These are phyloP conservation scores for Albifimbria verrucaria DNA, from an alignment of 2,329 filamentous ascomycete species.

Conservation along the genomic window DNA sequence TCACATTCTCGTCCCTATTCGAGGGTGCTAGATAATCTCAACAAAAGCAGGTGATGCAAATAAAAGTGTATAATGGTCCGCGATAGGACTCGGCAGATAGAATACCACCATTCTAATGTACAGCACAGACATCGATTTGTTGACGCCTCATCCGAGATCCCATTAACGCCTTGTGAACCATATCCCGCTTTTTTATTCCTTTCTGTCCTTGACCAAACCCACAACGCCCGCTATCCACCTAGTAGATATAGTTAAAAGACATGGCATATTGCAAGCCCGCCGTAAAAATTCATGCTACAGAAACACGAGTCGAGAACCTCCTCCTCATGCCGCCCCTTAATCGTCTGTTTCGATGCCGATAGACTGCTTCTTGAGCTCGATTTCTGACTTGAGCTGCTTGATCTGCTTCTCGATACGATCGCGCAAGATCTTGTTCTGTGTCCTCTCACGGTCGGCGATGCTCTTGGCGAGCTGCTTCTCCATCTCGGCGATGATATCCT, in stretches of 20 bases:
- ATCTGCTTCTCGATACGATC: conserved; percentile 49
- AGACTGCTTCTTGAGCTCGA: conserved; percentile 42
- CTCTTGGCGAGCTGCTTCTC: conserved; percentile 46
- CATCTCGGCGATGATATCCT: conserved; percentile 52
- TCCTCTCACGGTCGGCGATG: conserved; percentile 40
- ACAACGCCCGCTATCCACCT: too few species aligned
- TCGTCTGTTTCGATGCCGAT: conserved; percentile 38
- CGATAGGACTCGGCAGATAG: neutral
- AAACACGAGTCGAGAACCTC: neutral
- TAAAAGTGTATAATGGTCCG: neutral
- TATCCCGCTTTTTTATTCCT: too few species aligned
- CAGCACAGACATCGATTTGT: neutral
- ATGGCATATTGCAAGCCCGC: too few species aligned
- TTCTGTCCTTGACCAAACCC: too few species aligned
- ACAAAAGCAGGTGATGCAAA: neutral
- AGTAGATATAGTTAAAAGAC: too few species aligned
- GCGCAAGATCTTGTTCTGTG: conserved; percentile 45
- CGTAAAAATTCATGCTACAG: neutral
- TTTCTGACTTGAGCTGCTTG: conserved; percentile 42
- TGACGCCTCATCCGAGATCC: too few species aligned
- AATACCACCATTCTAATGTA: neutral
- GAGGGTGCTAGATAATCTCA: neutral
- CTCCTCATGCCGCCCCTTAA: conserved; percentile 8
- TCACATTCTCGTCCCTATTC: neutral
- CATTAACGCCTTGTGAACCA: too few species aligned